phyloP scores from a whole-genome alignment of 768 basidiomycete species.

The Termitomyces sp. region DNA sequence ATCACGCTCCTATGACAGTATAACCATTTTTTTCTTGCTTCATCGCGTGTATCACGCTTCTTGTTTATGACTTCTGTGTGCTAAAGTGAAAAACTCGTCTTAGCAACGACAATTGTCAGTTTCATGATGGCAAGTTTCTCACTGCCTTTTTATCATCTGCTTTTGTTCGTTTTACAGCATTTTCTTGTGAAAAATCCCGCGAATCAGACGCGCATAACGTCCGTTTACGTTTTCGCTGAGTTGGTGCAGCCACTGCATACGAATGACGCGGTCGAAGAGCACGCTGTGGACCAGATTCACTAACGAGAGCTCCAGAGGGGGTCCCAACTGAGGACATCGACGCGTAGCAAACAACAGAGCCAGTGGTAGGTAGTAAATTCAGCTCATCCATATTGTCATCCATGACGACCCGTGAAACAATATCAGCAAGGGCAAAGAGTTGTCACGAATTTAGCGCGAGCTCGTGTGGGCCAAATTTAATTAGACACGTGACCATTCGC shows the following conservation, averaged over 20 bases:
- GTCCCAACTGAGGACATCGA: background rate
- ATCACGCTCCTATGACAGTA: conserved; percentile 38
- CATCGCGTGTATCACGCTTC: conserved; percentile 32
- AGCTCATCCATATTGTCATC: conserved; percentile 2
- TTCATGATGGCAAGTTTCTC: background rate
- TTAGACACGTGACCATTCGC: background rate
- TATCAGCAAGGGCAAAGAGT: background rate
- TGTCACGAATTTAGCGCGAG: too few relatives aligned
- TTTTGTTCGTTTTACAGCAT: conserved; percentile 22
- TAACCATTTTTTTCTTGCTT: conserved; percentile 41
- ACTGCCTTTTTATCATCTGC: conserved; percentile 37
- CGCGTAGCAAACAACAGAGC: conserved; percentile 3
- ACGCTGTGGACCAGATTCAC: conserved; percentile 4
- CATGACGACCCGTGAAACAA: background rate
- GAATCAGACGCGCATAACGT: conserved; percentile 10
- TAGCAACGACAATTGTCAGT: background rate
- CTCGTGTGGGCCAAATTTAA: background rate
- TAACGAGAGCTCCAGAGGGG: background rate
- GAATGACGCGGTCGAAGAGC: conserved; percentile 13
- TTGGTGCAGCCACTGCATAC: background rate
- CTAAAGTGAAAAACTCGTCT: conserved; percentile 19
- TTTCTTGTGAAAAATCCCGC: conserved; percentile 15
- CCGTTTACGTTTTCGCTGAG: conserved; percentile 13
- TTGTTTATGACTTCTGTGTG: conserved; percentile 32
- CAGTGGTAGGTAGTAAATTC: conserved; percentile 1